phyloP scores from a whole-genome alignment of 1,284 basidiomycete species.

The Ganoderma sp. region DNA sequence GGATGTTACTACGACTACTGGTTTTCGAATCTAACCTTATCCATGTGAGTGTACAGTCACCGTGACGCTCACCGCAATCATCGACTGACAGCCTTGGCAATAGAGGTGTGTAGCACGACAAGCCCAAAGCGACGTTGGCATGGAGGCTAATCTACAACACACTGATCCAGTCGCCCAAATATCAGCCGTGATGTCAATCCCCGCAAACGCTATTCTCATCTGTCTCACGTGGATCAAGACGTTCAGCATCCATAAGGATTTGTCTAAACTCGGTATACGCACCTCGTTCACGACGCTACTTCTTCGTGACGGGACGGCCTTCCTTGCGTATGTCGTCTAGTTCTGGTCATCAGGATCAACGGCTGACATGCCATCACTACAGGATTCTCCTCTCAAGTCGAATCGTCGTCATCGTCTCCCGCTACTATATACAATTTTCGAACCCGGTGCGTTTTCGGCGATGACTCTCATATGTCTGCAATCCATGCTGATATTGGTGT shows the following conservation, averaged over 20 bases:
- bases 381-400: background rate
- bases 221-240: constrained; percentile 15
- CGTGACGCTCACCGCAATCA: background rate
- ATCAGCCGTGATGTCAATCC: background rate
- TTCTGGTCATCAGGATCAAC: background rate
- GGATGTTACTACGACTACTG: background rate
- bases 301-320: constrained; percentile 10
- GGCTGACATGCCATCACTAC: background rate
- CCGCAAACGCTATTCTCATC: constrained; percentile 4
- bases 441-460: background rate
- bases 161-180: background rate
- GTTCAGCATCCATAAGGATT: background rate
- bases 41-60: background rate
- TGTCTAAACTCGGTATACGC: background rate
- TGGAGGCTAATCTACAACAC: background rate
- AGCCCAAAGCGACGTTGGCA: background rate
- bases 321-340: background rate
- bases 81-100: background rate
- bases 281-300: constrained; percentile 10
- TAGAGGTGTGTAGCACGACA: background rate
- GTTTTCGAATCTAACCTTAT: background rate
- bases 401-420: background rate
- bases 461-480: no score
- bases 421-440: background rate
- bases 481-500: background rate